Evolutionary conservation across 441 rosid species (phyloP), one percentile per base, ranked within the genome.

Genomic region (Populus hybrid): DNA sequence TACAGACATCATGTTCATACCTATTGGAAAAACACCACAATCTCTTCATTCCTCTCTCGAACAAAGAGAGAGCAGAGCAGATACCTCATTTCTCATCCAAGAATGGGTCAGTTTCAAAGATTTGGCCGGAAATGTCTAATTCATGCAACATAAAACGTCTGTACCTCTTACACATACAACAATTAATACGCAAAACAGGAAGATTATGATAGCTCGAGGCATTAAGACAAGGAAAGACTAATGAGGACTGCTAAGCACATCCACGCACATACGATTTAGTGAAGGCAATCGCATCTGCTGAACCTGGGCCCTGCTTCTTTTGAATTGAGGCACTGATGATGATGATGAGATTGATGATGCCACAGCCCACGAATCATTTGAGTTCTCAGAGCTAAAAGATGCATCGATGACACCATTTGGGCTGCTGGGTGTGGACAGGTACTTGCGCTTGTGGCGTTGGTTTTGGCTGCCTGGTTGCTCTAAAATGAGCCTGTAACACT

Each of bases 221-320:
- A 79, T 69, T 59, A 75, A 36, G 78, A 75, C 42, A 70, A 73
- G 68, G 75, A 79, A 82, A 77, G 78, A 82, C 82, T 85, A 90
- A 85, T 64, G 90, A 81, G 88, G 94, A 83, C 93, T 91, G 84
- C 88, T 84, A 84, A 89, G 87, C 77, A 83, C 92, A 82, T 90
- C 88, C 79, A 89, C 88, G 83, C 85, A 89, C 87, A 89, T 86
- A 82, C 83, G 85, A 72, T 89, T 90, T 75, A 85, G 74, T 23
- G 88, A 83, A 70, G 93, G 90, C 87, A 92, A 78, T 76, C 82
- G 87, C 90, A 89, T 88, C 83, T 89, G 92, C 80, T 91, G 94
- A 78, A 88, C 89, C 50, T 88, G 88, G 66, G 86, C 71, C 77
- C 91, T 92, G 78, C 87, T 90, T 82, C 92, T 88, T 84, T 93